A percentile compares a stretch with the other conserved stretches of the same genome.
phyloP scores from a whole-genome alignment of 495 filamentous ascomycete genomes.

The Penicillium cataractarum region DNA sequence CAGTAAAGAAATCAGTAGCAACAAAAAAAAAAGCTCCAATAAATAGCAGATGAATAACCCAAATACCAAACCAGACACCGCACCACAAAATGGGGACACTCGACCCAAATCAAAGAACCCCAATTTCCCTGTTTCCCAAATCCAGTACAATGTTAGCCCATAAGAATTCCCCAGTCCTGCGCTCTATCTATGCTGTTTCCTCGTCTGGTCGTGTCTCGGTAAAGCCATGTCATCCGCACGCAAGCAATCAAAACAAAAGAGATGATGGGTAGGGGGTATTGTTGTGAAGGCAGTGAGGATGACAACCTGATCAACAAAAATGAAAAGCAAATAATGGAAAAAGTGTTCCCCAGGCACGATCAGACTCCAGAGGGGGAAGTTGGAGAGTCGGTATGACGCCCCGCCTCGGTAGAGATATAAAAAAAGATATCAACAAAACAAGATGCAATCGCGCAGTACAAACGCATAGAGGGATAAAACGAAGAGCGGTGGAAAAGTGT shows the following conservation, averaged over 20 bases:
- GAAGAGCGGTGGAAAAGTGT: conserved; percentile 22
- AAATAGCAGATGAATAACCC: conserved; percentile 12
- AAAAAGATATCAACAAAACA: conserved; percentile 27
- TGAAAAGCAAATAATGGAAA: conserved; percentile 18
- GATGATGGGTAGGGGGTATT: conserved; percentile 8
- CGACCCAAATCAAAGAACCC: conserved; percentile 23
- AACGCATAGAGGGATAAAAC: conserved; percentile 16
- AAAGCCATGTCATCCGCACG: conserved; percentile 33
- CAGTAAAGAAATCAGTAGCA: conserved; percentile 15
- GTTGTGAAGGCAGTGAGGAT: conserved; percentile 14
- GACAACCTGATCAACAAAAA: conserved; percentile 22
- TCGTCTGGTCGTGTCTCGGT: conserved; percentile 39
- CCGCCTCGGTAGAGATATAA: conserved; percentile 37
- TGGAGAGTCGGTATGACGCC: conserved; percentile 6
- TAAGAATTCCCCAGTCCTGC: conserved; percentile 26
- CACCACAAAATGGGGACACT: conserved; percentile 16
- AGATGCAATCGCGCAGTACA: conserved; percentile 13
- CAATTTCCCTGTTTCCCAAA: conserved; percentile 23
- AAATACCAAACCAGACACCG: conserved; percentile 29
- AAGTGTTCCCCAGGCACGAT: conserved; percentile 9
- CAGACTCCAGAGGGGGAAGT: conserved; percentile 39
- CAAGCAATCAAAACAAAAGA: conserved; percentile 29
- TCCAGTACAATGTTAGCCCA: conserved; percentile 31
- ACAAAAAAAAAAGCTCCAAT: conserved; percentile 13
- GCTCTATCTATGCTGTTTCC: conserved; percentile 40